A percentile compares a stretch with the other conserved stretches of the same genome.
Conservation (phyloP, 2,329 filamentous ascomycete species). For the Fusarium pininemorale region DNA sequence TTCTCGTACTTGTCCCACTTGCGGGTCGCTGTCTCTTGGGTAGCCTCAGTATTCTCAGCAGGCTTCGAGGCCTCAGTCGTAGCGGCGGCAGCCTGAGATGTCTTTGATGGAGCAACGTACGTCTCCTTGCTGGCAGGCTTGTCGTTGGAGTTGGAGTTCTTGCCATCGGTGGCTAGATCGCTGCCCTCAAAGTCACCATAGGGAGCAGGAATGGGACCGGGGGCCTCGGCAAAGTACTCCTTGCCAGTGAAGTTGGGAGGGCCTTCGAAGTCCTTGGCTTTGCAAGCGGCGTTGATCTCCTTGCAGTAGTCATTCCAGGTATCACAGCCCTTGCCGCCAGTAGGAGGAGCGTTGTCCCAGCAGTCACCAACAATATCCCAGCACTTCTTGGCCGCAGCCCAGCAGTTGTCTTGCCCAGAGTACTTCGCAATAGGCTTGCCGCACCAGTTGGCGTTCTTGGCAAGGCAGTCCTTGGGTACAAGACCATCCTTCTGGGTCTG, state of each 20-base stretch:
- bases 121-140: slow-evolving; percentile 3
- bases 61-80: slow-evolving; percentile 8
- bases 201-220: slow-evolving; percentile 48
- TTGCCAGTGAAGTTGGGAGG: slow-evolving; percentile 56
- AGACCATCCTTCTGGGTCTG: slow-evolving; percentile 54
- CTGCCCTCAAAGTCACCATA: slow-evolving; percentile 41
- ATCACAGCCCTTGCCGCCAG: slow-evolving; percentile 67
- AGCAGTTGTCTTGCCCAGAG: slow-evolving; percentile 66
- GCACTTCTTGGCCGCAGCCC: slow-evolving; percentile 63
- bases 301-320: slow-evolving; percentile 71
- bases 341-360: slow-evolving; percentile 66
- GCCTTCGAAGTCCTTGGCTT: slow-evolving; percentile 54
- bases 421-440: slow-evolving; percentile 68
- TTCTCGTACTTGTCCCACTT: slow-evolving; percentile 10
- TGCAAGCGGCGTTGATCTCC: slow-evolving; percentile 55
- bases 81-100: slow-evolving; percentile 6
- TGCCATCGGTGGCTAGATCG: slow-evolving; percentile 15
- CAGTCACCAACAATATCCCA: slow-evolving; percentile 69
- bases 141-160: slow-evolving; percentile 19
- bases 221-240: slow-evolving; percentile 44
- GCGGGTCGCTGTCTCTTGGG: slow-evolving; percentile 12
- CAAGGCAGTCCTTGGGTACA: slow-evolving; percentile 64
- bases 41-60: neutral
- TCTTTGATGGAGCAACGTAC: slow-evolving; percentile 7
- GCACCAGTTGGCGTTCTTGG: slow-evolving; percentile 79